Evolutionary conservation across 768 basidiomycete genomes (phyloP).

Genomic region (Tricholoma matsutake): DNA sequence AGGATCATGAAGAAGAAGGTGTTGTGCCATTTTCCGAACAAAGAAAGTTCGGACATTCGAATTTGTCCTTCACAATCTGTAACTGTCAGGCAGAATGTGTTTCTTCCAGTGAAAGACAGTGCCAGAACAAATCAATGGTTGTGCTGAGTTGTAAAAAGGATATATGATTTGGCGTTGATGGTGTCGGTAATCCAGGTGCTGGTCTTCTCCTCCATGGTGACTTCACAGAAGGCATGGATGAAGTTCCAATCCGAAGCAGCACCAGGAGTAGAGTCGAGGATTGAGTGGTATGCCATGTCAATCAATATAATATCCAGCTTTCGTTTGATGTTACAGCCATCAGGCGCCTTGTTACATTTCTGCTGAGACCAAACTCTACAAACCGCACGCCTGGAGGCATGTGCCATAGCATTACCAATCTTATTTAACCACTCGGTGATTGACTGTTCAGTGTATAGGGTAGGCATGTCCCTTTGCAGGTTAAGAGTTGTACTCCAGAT

Average conservation of each 20-base stretch:
- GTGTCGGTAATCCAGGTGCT: neutral
- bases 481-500: neutral
- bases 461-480: neutral
- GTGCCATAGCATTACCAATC: neutral
- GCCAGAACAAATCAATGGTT: neutral
- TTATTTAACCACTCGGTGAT: neutral
- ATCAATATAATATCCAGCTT: neutral
- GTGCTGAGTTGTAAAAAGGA: neutral
- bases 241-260: neutral
- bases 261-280: neutral
- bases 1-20: neutral
- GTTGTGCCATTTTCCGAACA: neutral
- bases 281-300: neutral
- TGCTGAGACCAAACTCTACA: neutral
- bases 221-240: neutral
- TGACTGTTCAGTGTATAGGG: neutral
- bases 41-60: neutral
- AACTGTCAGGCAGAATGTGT: neutral
- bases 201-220: neutral
- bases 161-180: neutral
- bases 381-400: neutral
- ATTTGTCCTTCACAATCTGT: neutral
- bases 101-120: neutral
- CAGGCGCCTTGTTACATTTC: neutral
- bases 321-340: neutral